A percentile compares a stretch with the other conserved stretches of the same genome.
These are phyloP conservation scores for Leptosphaerulina australis DNA, from an alignment of 2,329 filamentous ascomycete genomes.

Conservation along the genomic window DNA sequence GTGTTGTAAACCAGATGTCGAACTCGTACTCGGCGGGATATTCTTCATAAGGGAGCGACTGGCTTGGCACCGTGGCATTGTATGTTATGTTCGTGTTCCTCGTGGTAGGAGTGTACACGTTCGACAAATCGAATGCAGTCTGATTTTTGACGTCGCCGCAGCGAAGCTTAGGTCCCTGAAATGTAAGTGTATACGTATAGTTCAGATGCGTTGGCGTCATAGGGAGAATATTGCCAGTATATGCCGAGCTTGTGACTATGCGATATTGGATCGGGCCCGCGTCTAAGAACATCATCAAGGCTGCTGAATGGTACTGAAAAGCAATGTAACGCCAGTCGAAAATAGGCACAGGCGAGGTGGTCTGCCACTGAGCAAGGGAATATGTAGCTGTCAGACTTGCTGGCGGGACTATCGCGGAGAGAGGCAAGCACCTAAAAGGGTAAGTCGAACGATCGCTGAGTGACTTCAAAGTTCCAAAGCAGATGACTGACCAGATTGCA, in stretches of 20 bases:
- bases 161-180: background rate
- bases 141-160: background rate
- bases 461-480: no score
- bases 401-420: slow-evolving; percentile 1
- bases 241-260: background rate
- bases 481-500: slow-evolving; percentile 1
- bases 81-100: no score
- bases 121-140: background rate
- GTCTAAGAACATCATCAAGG: background rate
- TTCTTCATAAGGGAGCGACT: no score
- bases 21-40: no score
- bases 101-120: no score
- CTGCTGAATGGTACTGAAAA: no score
- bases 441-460: background rate
- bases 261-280: background rate
- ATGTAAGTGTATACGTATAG: background rate
- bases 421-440: slow-evolving; percentile 2
- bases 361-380: background rate
- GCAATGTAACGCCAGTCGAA: no score
- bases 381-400: background rate
- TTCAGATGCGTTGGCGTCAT: background rate
- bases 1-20: no score
- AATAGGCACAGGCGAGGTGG: no score
- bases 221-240: background rate
- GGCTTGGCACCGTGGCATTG: no score